Evolutionary conservation across 2,329 filamentous ascomycete species (phyloP), one percentile per base, ranked within the genome.

Genomic region (Cryphonectria japonica): DNA sequence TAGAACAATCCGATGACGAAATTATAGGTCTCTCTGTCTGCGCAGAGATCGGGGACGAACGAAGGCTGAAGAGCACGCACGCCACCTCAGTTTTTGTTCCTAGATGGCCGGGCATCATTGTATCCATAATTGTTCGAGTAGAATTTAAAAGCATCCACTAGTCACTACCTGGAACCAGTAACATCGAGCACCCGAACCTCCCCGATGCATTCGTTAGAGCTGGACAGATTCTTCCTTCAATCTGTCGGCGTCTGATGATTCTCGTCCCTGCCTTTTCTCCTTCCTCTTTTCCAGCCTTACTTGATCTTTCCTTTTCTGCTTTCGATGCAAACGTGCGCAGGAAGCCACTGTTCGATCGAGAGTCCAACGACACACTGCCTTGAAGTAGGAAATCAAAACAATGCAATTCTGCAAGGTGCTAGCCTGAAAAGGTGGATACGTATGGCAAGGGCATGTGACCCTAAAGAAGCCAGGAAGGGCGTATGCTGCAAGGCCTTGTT

Each of bases 361-460:
- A 39, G 46, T 26, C 34, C 32, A 43, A 67, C 50, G 13, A 34
- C 46, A 34, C 32, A 67, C 61, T 34, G 43, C 66, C 61, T 60
- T 62, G 54, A 50, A 69, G 22, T 43, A 62, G 22, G 29, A 62
- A 64, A 39, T 22, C 34, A 72, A 67, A 69, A 64, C 62, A 68
- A 66, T 71, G 63, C 62, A 65, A 61, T 67, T 62, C 66, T 71
- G 66, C 67, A 63, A 67, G 63, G 64, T 67, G 69, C 66, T 65
- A 54, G 61, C 54, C 62, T 54, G 52, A 64, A 54, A 54, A 52
- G 39, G 61, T 57, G 26, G n/a, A 39, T 39, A 50, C 22, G 22
- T 50, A 50, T 50, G 22, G n/a, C 37, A n/a, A 37, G 69, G 32
- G 34, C 43, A 34, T 41, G 26, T 14, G 43, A 29, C 41, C 16